Conservation (phyloP, 2,329 filamentous ascomycete genomes). For the Xylariaceae sp. region DNA sequence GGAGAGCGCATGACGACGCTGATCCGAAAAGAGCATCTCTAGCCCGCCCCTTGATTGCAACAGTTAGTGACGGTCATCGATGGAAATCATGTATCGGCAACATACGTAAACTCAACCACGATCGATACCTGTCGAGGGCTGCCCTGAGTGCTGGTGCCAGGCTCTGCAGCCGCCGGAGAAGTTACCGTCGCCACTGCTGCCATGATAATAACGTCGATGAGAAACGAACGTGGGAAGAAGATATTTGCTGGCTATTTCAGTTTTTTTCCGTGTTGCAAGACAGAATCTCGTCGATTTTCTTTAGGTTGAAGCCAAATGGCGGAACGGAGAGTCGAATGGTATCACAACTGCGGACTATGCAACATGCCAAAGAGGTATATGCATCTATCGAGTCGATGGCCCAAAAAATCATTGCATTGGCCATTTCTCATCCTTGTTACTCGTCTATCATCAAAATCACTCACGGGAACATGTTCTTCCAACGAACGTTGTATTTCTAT, state of each 20-base stretch:
- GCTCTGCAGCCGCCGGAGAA: constrained; percentile 3
- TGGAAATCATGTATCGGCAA: constrained; percentile 8
- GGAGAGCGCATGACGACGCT: constrained; percentile 68
- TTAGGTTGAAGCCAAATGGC: too few relatives aligned
- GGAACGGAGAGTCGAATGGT: too few relatives aligned
- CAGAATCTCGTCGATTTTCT: too few relatives aligned
- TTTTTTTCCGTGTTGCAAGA: neutral
- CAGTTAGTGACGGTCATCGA: constrained; percentile 4
- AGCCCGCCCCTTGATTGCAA: constrained; percentile 69
- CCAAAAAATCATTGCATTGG: too few relatives aligned
- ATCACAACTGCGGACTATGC: too few relatives aligned
- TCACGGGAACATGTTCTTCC: too few relatives aligned
- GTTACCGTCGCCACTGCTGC: constrained; percentile 20
- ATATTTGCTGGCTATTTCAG: neutral
- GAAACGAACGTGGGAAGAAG: neutral
- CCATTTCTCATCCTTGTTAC: too few relatives aligned
- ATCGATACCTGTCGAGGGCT: constrained; percentile 44
- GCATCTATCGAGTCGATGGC: too few relatives aligned
- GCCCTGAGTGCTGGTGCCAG: constrained; percentile 7
- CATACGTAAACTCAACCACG: constrained; percentile 59
- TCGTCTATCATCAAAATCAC: too few relatives aligned
- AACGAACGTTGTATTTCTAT: too few relatives aligned
- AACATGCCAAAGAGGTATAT: too few relatives aligned
- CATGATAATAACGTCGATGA: neutral
- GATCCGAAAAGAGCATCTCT: constrained; percentile 88